Evolutionary conservation across 495 filamentous ascomycete genomes (phyloP), one percentile per base, ranked within the genome.

Genomic region (Schizothecium vesticola): DNA sequence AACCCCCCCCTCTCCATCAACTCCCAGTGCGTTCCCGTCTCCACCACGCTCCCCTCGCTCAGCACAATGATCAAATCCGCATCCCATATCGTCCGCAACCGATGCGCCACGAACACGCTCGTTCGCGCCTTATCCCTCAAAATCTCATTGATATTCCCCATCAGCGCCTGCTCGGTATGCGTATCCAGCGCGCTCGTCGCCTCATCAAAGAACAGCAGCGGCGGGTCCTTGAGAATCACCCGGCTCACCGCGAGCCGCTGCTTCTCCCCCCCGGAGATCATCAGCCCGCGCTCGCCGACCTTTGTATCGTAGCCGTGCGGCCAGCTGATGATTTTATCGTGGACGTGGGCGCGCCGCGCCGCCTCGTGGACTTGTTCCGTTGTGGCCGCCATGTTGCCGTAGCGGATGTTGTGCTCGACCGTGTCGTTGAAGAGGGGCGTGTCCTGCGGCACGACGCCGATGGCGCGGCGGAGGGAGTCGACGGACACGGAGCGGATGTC

Each of bases 261-360:
- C 78, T 98, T 98, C 80, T 99, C 95, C 33, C 95, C 95, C 9
- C 94, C 95, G 3, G 91, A 94, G 21, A 98, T 97, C 95, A 98
- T 98, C 90, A 98, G 91, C 1, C 95, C 95, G 25, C 96, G 84
- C 82, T 99, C 95, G 21, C 95, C 95, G 12, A 99, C 95, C 73
- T 91, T 93, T 1, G 95, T 99, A 21, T 90, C 77, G 74, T 99
- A 99, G 4, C 93, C 92, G 19, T 94, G 89, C 1, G 93, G 93
- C 71, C 94, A 87, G 33, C 79, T 79, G 63, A 86, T 82, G 64
- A 99, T 89, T 59, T 90, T 91, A 23, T 96, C 89, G 77, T 97
- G 88, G 59, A 98, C 92, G 64, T 88, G 87, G 7, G 95, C 96
- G 65, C 91, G 83, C 71, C 89, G 87, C 0, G 95, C 92, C 2